These are phyloP conservation scores for Kurtzmaniella quercitrusa DNA, from an alignment of 1,139 yeast species.

Conservation along the genomic window DNA sequence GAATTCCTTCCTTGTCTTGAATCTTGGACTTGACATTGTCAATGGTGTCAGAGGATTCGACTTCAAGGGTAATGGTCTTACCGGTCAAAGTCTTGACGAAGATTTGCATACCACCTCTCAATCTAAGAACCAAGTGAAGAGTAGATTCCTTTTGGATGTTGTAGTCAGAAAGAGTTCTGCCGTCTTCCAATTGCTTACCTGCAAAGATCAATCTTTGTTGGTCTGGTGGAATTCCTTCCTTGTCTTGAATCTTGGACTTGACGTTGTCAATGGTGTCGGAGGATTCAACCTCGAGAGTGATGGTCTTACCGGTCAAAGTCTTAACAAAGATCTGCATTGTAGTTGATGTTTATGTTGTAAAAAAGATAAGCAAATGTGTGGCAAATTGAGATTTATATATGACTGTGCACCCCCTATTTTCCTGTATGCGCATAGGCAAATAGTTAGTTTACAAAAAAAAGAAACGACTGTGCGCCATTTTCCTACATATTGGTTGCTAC, in stretches of 20 bases:
- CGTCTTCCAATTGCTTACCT: conserved; percentile 99
- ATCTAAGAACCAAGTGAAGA: conserved; percentile 90
- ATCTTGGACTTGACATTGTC: conserved; percentile 98
- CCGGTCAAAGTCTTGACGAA: conserved; percentile 99
- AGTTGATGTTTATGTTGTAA: conserved; percentile 21
- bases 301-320: conserved; percentile 98
- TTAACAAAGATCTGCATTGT: conserved; percentile 85
- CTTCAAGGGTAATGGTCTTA: conserved; percentile 71
- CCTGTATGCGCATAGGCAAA: conserved; percentile 2
- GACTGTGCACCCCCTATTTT: conserved; percentile 6
- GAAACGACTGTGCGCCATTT: conserved; percentile 4
- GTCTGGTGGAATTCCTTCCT: conserved; percentile 99
- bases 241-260: conserved; percentile 98
- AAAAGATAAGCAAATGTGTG: conserved; percentile 8
- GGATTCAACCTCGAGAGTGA: conserved; percentile 38
- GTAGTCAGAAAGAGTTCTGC: conserved; percentile 68
- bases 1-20: conserved; percentile 99
- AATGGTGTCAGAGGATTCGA: conserved; percentile 23
- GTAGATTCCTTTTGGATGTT: conserved; percentile 54
- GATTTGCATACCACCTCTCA: conserved; percentile 99
- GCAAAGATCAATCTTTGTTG: conserved; percentile 99
- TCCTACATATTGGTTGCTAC: conserved; percentile 3
- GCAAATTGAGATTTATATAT: conserved; percentile 9
- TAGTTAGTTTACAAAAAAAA: conserved; percentile 4
- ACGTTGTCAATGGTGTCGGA: conserved; percentile 59